Evolutionary conservation across 2,329 filamentous ascomycete genomes (phyloP).

Genomic region (Pseudocercospora macadamiae): DNA sequence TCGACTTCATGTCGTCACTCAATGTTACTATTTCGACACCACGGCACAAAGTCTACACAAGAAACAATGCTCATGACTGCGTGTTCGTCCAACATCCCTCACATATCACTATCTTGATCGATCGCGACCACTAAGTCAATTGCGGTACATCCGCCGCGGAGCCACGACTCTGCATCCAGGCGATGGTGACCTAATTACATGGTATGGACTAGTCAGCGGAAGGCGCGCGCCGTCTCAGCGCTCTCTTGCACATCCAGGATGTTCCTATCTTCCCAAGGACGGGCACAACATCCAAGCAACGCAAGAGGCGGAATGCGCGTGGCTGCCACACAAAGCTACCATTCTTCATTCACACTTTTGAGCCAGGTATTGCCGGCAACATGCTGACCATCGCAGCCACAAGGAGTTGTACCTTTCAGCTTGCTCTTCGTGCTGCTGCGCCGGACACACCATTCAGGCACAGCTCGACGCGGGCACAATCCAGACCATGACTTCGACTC

Average conservation of each 20-base stretch:
- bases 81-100: not conserved
- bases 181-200: not conserved
- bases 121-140: not conserved
- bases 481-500: too few relatives aligned
- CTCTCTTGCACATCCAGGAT: not conserved
- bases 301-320: too few relatives aligned
- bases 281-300: too few relatives aligned
- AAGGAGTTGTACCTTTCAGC: not conserved
- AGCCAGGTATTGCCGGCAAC: not conserved
- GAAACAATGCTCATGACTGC: not conserved
- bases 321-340: not conserved
- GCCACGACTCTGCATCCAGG: too few relatives aligned
- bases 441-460: too few relatives aligned
- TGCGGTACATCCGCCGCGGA: not conserved
- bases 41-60: not conserved
- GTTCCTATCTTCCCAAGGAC: not conserved
- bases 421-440: too few relatives aligned
- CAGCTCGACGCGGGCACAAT: too few relatives aligned
- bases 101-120: not conserved
- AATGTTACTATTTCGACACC: not conserved
- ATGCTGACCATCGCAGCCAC: not conserved
- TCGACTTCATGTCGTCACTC: not conserved
- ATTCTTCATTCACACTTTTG: not conserved
- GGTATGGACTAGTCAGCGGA: not conserved
- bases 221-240: not conserved